Base-by-base conservation (phyloP, 2,329 filamentous ascomycete species). In the Bipolaris oryzae region DNA sequence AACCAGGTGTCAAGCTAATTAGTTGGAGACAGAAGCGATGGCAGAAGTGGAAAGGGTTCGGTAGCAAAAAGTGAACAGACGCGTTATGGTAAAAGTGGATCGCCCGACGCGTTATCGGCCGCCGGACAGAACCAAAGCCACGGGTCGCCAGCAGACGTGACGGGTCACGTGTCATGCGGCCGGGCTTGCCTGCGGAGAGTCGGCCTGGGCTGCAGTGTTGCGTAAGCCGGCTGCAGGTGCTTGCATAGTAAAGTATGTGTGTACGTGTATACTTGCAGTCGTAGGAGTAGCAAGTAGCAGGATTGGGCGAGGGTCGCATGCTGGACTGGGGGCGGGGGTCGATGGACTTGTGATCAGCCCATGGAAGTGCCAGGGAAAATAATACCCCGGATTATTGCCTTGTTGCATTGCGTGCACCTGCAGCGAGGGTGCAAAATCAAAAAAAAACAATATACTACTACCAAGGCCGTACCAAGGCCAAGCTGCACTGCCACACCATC, bases 401-500 rank as follows among this genome's bases (percentile, higher is more conserved):
- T 55, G 23, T 55, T 35, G 23, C 4, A 28, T 28, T 10, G 25
- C 25, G 25, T 28, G 25, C 25, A 28, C 25, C 25, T 28, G 16
- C 28, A 45, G 53, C 41, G 48, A 52, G 21, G 7, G 21, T 3
- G 21, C n/a, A n/a, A 23, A 1, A 6, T 4, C 21, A 3, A 23
- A 23, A 25, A 59, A 62, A 53, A 41, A 58, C 23, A 15, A 10
- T n/a, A n/a, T n/a, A 38, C 9, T 21, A 20, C 9, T 16, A 18
- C 11, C 37, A 39, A 39, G 15, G 10, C 16, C 18, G 18, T n/a
- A 34, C 11, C 15, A 39, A 16, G 44, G 64, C 64, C 64, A 67
- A 62, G 63, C 9, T 23, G 53, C 55, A 57, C 60, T 55, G 60
- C 62, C 62, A 58, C 62, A 49, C 13, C 67, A 66, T 64, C 63